These are phyloP conservation scores for Alternaria metachromatica DNA, from an alignment of 2,329 filamentous ascomycete species.

Conservation along the genomic window DNA sequence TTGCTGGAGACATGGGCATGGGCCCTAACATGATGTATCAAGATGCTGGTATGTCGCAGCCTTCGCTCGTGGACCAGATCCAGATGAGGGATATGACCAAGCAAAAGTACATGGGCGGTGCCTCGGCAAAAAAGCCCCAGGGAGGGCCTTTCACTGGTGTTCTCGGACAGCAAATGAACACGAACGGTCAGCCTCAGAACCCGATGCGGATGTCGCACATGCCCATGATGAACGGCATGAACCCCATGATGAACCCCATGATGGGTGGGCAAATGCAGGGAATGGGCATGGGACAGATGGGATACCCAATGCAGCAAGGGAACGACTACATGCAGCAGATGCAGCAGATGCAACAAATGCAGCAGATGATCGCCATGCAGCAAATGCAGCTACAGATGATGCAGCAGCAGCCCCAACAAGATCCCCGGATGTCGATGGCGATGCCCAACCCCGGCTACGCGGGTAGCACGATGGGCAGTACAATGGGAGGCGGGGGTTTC, in stretches of 20 bases:
- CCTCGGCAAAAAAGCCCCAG: conserved; percentile 39
- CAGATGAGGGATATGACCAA: conserved; percentile 46
- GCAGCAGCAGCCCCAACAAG: conserved; percentile 42
- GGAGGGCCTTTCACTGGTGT: conserved; percentile 45
- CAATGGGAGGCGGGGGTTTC: conserved; percentile 33
- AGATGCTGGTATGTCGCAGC: conserved; percentile 38
- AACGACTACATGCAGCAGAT: conserved; percentile 84
- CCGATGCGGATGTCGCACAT: conserved; percentile 37
- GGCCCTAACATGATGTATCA: conserved; percentile 36
- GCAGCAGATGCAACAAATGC: conserved; percentile 83
- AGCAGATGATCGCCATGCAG: conserved; percentile 45
- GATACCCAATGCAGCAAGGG: conserved; percentile 74
- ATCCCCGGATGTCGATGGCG: conserved; percentile 32
- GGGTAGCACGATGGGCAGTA: conserved; percentile 28
- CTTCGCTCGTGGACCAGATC: conserved; percentile 48
- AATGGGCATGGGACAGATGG: conserved; percentile 41
- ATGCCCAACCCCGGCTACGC: conserved; percentile 30
- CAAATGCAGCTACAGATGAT: conserved; percentile 69
- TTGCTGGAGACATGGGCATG: conserved; percentile 24
- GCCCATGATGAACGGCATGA: conserved; percentile 33
- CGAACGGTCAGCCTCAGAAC: conserved; percentile 24
- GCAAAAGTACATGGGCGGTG: conserved; percentile 46
- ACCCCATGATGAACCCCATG: conserved; percentile 33
- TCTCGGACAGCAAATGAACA: conserved; percentile 44
- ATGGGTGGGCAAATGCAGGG: conserved; percentile 37